Evolutionary conservation across 352 stramenopile species (phyloP), one percentile per base, ranked within the genome.

Genomic region (Plasmopara halstedii): DNA sequence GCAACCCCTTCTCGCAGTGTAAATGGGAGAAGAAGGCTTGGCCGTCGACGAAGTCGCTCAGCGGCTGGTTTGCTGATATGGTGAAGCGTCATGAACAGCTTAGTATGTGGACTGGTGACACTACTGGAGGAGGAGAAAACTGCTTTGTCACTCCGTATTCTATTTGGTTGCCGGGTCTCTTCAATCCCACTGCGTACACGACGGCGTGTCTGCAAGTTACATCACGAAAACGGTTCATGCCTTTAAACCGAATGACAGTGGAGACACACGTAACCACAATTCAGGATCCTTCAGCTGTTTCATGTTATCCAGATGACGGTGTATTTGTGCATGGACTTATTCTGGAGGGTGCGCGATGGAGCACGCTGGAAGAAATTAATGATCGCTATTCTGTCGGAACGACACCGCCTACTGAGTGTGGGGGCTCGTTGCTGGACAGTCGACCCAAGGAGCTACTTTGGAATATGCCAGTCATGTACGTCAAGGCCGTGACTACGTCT

Each of bases 201-300:
- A 98, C 94, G 0, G 95, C 94, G 22, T 94, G 97, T 54, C 75
- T 97, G 46, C 95, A 98, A 58, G 91, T 98, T 18, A 97, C 92
- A 18, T 95, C 91, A 14, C 86, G 94, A 26, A 78, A 78, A 29
- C 94, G 92, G 41, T 80, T 91, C 56, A 82, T 94, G 63, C 86
- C 92, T 33, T 73, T 98, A 27, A 96, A 98, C 65, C 85, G 97
- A 46, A 97, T 97, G 86, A 98, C 89, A 1, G 90, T 95, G 37
- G 93, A 98, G 66, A 97, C 94, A 18, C 91, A 98, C 55, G 80
- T 98, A 35, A 97, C 85, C n/a, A 96, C 76, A 32, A 95, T 97
- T 48, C 83, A 88, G 42, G 81, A 97, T 55, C 47, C 68, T 14
- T 79, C 71, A n/a, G 73, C 85, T 25, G 71, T 93, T 11, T 81